Base-by-base conservation (phyloP, 2,329 filamentous ascomycete genomes). In the Cladobotryum protrusum region DNA sequence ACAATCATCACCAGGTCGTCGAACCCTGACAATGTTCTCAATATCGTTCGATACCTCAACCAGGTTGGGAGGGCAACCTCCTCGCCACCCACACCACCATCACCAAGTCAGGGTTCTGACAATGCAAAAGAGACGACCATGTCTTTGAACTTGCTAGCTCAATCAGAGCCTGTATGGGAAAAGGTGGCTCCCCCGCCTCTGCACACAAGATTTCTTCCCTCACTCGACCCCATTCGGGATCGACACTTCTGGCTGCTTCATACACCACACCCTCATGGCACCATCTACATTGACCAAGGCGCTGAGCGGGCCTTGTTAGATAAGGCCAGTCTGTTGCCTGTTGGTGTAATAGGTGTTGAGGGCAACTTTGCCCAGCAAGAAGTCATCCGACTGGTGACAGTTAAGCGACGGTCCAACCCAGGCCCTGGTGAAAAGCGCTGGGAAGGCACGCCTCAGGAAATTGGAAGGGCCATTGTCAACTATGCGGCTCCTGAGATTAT, bases 231-330 rank as follows among this genome's bases (percentile, higher is more conserved):
- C 1, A 93, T 97, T 52, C 84, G 89, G 50, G 93, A 96, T 66
- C 86, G 92, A 54, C 90, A 93, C 64, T 97, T 99, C 76, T 99
- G 93, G 93, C 84, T 99, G 44, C 78, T 97, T 0, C 89, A 99
- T 68, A 93, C 92, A 9, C 82, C 96, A 11, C 84, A 85, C 19
- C 89, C 93, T 0, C 91, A 95, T 61, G 93, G 93, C 13, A 95
- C 86, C 2, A 66, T 99, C 20, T 97, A 89, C 71, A 95, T 99
- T 59, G 93, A 99, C 72, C 73, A 81, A n/a, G 93, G 93, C 39
- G 92, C 92, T 3, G 84, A 90, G 69, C 75, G 78, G 33, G 93
- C 92, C 1, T 77, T 97, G 3, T 72, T 83, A 14, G 83, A 85
- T 63, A 95, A 95, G 71, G 90, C 91, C 0, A 89, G 90, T 3